Base-by-base conservation (phyloP, 2,329 filamentous ascomycete species). In the Cladobotryum mycophilum region DNA sequence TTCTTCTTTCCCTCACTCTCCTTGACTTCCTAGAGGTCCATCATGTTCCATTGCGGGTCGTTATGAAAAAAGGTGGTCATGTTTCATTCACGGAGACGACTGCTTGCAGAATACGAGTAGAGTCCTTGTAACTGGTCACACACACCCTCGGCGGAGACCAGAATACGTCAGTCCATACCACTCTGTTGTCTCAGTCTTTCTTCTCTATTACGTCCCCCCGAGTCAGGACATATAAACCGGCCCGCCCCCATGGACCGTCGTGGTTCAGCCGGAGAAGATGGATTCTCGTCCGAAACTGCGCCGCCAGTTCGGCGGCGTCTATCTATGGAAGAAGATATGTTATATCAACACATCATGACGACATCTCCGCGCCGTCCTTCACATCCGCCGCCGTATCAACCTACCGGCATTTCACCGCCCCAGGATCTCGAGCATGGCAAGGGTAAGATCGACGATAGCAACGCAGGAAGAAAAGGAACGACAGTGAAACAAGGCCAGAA, bases 291-390 rank as follows among this genome's bases (percentile, higher is more conserved):
- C 53, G 51, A 54, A 54, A 45, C 62, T 59, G 48, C 66, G 61
- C 62, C 68, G 67, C 68, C 65, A 55, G 62, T 66, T 52, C 67
- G 71, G 62, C 70, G 70, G 65, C 70, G 71, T 59, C 70, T 76
- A 59, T 79, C 76, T 45, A 76, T 79, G 68, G 76, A 79, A 63
- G 75, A 79, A 67, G 76, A 79, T 59, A 66, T 75, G 59, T 72
- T 74, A 59, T 79, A 79, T 59, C 74, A 76, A 49, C 68, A 71
- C 57, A 66, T 78, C 61, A 76, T 79, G 73, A 76, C 70, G 25
- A 30, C 25, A 34, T 68, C 64, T 42, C 61, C 66, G n/a, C 64
- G 67, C 55, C 73, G 71, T 57, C 72, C 71, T 18, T 72, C 72
- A 46, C 70, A 72, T 56, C 75, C 75, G 52, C 75, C 75, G 41